Evolutionary conservation across 2,329 filamentous ascomycete species (phyloP).

Genomic region (Ophiocordyceps camponoti-leonardi): DNA sequence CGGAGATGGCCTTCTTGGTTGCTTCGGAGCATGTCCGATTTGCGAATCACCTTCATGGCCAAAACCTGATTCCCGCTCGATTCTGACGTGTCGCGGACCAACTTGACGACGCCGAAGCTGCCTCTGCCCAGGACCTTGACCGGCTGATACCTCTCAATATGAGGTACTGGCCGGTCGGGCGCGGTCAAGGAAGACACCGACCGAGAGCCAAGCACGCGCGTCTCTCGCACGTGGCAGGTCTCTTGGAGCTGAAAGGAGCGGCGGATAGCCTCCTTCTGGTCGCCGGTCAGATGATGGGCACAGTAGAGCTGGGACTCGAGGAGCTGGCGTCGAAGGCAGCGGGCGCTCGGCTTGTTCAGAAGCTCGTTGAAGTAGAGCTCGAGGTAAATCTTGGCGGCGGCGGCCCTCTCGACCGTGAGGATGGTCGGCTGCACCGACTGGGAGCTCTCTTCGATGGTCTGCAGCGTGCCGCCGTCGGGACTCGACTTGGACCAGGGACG

Average conservation of each 20-base stretch:
- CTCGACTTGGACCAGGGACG: constrained; percentile 19
- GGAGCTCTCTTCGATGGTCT: constrained; percentile 16
- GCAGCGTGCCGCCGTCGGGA: constrained; percentile 15
- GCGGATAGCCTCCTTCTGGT: constrained; percentile 36
- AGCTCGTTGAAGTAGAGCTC: constrained; percentile 72
- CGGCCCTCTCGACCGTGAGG: constrained; percentile 56
- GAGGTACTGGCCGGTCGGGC: constrained; percentile 2
- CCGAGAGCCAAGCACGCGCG: constrained; percentile 40
- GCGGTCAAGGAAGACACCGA: constrained; percentile 3
- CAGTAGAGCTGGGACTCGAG: constrained; percentile 36
- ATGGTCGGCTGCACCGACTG: constrained; percentile 15
- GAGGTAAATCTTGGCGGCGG: constrained; percentile 70
- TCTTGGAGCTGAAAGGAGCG: constrained; percentile 49
- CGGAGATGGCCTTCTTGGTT: constrained; percentile 84
- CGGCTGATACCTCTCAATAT: constrained; percentile 44
- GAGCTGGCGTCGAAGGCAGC: constrained; percentile 14
- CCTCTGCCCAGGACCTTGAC: constrained; percentile 78
- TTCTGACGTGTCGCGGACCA: constrained; percentile 52
- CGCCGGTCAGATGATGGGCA: constrained; percentile 29
- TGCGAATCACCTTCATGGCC: constrained; percentile 95
- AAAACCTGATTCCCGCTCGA: constrained; percentile 40
- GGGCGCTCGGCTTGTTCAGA: constrained; percentile 26
- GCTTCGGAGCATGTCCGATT: constrained; percentile 80
- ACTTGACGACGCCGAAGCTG: constrained; percentile 80
- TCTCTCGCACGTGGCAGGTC: constrained; percentile 57